Evolutionary conservation across 495 filamentous ascomycete species (phyloP).

Genomic region (Trichoderma reesei): DNA sequence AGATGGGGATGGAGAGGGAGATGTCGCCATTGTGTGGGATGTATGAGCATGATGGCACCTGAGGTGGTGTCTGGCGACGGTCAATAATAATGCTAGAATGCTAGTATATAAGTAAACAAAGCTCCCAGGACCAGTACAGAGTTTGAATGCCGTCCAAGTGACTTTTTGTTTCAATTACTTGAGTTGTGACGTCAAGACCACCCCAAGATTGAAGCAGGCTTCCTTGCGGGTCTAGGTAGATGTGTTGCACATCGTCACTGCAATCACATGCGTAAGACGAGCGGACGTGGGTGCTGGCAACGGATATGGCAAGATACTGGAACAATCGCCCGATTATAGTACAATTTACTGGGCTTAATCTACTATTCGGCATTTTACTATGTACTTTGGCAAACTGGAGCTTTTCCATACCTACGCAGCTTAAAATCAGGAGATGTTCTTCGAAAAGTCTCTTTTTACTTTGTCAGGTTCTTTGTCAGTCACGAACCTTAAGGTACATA

Average conservation of each 20-base stretch:
- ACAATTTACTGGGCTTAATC: too few species aligned
- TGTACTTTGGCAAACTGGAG: too few species aligned
- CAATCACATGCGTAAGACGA: neutral
- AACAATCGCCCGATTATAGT: too few species aligned
- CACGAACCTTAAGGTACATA: too few species aligned
- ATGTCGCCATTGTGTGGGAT: neutral
- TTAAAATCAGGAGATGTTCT: too few species aligned
- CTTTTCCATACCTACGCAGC: too few species aligned
- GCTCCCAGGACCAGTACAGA: neutral
- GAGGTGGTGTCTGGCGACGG: neutral
- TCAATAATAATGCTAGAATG: neutral
- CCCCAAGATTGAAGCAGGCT: neutral
- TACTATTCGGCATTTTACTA: too few species aligned
- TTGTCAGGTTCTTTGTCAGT: too few species aligned
- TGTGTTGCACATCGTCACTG: neutral
- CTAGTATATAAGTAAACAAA: too few species aligned
- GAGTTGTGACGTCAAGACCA: neutral
- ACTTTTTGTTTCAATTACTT: neutral
- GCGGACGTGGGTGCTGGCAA: neutral
- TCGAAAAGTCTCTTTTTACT: too few species aligned
- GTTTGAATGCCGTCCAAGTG: neutral
- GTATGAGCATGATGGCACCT: neutral
- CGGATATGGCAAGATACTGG: neutral
- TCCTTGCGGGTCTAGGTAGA: neutral
- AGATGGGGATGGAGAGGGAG: neutral